Base-by-base conservation (phyloP, 2,329 filamentous ascomycete species). In the Bertia moriformis region DNA sequence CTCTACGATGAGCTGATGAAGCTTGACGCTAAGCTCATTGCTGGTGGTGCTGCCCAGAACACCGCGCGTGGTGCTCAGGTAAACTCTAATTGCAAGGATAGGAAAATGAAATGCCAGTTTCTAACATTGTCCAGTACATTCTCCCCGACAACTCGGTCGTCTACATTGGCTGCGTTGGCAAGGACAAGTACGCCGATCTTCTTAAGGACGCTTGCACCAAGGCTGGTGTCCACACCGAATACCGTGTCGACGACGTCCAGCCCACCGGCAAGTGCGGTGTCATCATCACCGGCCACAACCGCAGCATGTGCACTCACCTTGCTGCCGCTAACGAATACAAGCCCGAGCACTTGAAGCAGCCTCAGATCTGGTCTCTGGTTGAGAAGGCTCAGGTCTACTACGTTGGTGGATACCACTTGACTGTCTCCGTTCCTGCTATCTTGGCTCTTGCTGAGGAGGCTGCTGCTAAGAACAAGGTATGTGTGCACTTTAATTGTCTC, bases 271-370 rank as follows among this genome's bases (percentile, higher is more conserved):
- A 78, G 49, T 85, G 80, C 54, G 80, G 78, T 60, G 80, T 83
- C 44, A 69, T 85, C 49, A 83, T 85, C 57, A 84, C 78, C 17
- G 80, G 76, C 48, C 75, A 83, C 59, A 68, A 84, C 65, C 68
- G 80, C 42, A 79, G 73, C 51, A 72, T 85, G 66, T 76, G 73
- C 60, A 85, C 80, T 40, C 77, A 85, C 53, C 69, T 85, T 41
- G 80, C 76, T 41, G 80, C 80, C 39, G 80, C 80, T 42, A 85
- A 84, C 58, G 71, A 76, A 59, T 84, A 85, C 66, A 81, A 83
- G 62, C 50, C 83, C 38, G 77, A 82, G 40, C 80, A 85, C 53
- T 58, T 85, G 56, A 74, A 83, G 64, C 63, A 67, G 48, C 70
- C 73, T 14, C 66, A 76, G 52, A 70, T 84, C 55, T 85, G 80